phyloP scores from a whole-genome alignment of 1,139 yeast genomes.

The Kluyveromyces sp. region DNA sequence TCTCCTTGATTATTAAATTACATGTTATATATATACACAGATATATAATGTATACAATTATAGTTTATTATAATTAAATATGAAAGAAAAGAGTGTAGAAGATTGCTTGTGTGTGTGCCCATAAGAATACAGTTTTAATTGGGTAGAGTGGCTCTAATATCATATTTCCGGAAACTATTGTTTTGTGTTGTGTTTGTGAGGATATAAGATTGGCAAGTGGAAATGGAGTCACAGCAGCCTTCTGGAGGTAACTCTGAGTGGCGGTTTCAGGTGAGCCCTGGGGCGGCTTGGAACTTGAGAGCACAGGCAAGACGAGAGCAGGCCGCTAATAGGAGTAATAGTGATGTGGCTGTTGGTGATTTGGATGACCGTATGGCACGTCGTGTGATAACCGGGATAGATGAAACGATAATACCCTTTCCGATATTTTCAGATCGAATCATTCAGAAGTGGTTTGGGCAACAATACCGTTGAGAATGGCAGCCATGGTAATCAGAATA shows the following conservation, averaged over 20 bases:
- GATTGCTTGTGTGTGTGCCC: neutral
- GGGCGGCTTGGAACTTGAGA: conserved; percentile 5
- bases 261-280: conserved; percentile 5
- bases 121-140: neutral
- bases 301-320: conserved; percentile 2
- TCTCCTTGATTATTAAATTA: conserved; percentile 2
- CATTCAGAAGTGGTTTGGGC: neutral
- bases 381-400: neutral
- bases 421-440: conserved; percentile 1
- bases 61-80: too few species aligned
- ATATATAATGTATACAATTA: too few species aligned
- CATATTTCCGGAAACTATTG: neutral
- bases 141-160: neutral
- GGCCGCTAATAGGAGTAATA: neutral
- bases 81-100: neutral
- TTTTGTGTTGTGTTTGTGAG: neutral
- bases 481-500: neutral
- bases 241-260: conserved; percentile 1
- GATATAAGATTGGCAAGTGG: neutral
- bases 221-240: conserved; percentile 1
- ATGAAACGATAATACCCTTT: neutral
- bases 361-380: neutral
- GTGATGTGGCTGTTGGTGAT: neutral
- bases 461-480: neutral
- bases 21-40: neutral